phyloP scores from a whole-genome alignment of 1,139 yeast genomes.

The Trichomonascaceae sp. region DNA sequence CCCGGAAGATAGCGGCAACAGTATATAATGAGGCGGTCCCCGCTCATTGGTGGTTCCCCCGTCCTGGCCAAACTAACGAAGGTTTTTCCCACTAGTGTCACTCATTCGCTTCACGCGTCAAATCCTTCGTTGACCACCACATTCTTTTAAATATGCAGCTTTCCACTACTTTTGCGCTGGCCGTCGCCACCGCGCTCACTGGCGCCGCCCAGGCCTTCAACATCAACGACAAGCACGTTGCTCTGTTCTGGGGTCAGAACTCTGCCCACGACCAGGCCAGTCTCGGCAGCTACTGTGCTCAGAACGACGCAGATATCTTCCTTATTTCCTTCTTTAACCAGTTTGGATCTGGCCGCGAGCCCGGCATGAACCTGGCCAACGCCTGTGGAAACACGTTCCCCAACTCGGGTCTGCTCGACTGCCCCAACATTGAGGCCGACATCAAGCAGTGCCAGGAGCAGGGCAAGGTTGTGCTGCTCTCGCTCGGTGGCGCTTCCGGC shows the following conservation, averaged over 20 bases:
- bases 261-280: constrained; percentile 36
- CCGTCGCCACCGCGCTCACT: too few species aligned
- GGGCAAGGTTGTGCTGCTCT: constrained; percentile 62
- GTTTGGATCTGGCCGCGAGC: constrained; percentile 22
- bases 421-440: constrained; percentile 48
- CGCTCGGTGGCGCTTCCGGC: constrained; percentile 78
- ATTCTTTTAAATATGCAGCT: too few species aligned
- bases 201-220: constrained; percentile 9
- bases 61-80: too few species aligned
- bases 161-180: neutral
- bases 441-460: constrained; percentile 57
- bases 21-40: too few species aligned
- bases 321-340: constrained; percentile 54
- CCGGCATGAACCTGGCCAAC: constrained; percentile 47
- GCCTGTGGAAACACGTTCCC: constrained; percentile 32
- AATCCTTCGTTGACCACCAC: too few species aligned
- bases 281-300: constrained; percentile 57
- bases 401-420: constrained; percentile 43
- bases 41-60: too few species aligned
- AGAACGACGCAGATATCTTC: constrained; percentile 58
- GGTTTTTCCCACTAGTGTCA: too few species aligned
- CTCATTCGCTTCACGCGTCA: too few species aligned
- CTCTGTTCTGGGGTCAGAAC: constrained; percentile 85
- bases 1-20: too few species aligned
- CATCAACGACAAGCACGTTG: constrained; percentile 28